phyloP scores from a whole-genome alignment of 106 monocot genomes.

The Phalaenopsis equestris region DNA sequence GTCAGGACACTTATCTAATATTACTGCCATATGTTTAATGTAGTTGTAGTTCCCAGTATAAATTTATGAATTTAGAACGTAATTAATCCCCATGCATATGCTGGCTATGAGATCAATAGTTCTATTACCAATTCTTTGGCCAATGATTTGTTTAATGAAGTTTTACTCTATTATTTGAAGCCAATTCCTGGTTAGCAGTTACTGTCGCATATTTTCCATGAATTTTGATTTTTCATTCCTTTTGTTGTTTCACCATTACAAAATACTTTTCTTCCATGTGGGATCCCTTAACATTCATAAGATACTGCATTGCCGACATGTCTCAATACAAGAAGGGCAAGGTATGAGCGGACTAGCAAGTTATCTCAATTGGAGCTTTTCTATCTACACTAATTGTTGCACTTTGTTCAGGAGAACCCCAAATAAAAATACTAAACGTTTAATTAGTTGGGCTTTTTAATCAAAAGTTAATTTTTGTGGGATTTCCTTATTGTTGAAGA shows the following conservation, averaged over 20 bases:
- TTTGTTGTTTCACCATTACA: background rate
- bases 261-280: conserved; percentile 1
- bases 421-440: background rate
- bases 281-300: conserved; percentile 46
- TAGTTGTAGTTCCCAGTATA: background rate
- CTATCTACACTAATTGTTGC: background rate
- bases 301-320: conserved; percentile 99
- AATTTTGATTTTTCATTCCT: background rate
- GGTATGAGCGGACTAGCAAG: conserved; percentile 22
- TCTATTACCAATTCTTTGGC: background rate
- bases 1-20: background rate
- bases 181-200: background rate
- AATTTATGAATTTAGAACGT: background rate
- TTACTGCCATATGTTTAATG: background rate
- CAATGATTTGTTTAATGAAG: background rate
- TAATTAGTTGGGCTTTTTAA: background rate
- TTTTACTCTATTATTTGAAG: background rate
- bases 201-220: background rate
- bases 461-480: background rate
- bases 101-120: background rate
- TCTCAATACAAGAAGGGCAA: conserved; percentile 91
- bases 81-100: background rate
- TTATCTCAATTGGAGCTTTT: background rate
- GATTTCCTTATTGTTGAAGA: background rate
- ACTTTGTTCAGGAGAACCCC: background rate